phyloP scores from a whole-genome alignment of 1,284 basidiomycete species.

The Athelia sp. region DNA sequence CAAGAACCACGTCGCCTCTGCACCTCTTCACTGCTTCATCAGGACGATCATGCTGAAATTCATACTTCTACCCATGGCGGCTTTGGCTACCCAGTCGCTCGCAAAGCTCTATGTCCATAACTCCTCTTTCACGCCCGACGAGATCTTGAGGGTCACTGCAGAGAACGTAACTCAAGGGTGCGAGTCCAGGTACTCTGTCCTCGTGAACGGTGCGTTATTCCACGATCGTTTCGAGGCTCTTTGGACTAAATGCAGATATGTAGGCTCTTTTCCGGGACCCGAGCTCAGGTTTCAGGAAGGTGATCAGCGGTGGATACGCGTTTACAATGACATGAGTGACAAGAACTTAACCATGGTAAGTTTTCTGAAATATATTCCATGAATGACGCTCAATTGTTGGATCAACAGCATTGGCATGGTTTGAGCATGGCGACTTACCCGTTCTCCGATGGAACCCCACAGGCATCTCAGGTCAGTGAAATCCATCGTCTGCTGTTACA shows the following conservation, averaged over 20 bases:
- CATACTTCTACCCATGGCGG: too few relatives aligned
- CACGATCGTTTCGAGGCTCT: neutral
- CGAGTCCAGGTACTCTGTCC: neutral
- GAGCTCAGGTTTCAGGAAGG: neutral
- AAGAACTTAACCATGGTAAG: neutral
- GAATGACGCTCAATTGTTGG: neutral
- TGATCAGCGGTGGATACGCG: neutral
- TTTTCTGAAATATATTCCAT: neutral
- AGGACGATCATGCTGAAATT: too few relatives aligned
- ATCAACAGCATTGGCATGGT: neutral
- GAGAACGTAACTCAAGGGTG: neutral
- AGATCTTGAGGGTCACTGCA: neutral
- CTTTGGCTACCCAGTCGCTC: too few relatives aligned
- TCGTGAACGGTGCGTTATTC: neutral
- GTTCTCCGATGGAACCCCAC: neutral
- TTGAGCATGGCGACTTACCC: neutral
- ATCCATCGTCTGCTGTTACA: too few relatives aligned
- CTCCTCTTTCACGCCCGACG: neutral
- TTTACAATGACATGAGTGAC: neutral
- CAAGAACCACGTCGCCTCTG: too few relatives aligned
- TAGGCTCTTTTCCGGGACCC: neutral
- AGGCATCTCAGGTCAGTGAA: neutral
- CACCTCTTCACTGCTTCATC: too few relatives aligned
- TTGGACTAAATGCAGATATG: neutral
- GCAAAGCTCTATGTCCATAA: neutral